Evolutionary conservation across 2,329 filamentous ascomycete species (phyloP).

Genomic region (Penicillium sp.): DNA sequence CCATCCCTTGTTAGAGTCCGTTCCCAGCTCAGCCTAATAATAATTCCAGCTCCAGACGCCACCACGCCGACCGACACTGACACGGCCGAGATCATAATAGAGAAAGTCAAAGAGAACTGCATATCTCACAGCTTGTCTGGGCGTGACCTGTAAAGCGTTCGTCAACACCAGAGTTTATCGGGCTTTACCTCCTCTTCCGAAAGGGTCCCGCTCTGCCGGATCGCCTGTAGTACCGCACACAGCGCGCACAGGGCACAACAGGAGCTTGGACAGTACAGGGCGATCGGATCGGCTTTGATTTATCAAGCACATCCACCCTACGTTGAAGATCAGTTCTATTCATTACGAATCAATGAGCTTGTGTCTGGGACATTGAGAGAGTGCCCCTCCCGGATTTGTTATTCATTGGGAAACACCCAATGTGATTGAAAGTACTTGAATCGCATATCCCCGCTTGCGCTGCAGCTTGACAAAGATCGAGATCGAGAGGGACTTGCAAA

Average conservation of each 20-base stretch:
- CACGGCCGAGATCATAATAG: background rate
- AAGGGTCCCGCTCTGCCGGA: background rate
- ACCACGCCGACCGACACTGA: background rate
- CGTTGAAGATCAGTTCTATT: background rate
- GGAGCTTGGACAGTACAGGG: background rate
- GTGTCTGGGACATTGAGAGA: background rate
- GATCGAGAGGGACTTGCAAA: background rate
- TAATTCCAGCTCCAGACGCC: background rate
- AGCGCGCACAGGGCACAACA: background rate
- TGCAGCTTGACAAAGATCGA: background rate
- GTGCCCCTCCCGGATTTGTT: background rate
- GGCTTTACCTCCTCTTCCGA: slow-evolving; percentile 3
- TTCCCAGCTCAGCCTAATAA: background rate
- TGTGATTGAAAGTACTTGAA: slow-evolving; percentile 4
- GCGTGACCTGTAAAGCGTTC: slow-evolving; percentile 20
- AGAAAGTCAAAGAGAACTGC: background rate
- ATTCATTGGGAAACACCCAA: background rate
- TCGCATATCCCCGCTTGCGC: background rate
- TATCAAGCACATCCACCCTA: background rate
- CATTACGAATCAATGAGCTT: background rate
- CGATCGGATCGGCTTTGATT: slow-evolving; percentile 3
- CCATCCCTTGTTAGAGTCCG: slow-evolving; percentile 21
- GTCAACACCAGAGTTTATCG: slow-evolving; percentile 5
- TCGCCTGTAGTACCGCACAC: background rate
- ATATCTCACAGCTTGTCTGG: background rate